These are phyloP conservation scores for Serendipita sp. DNA, from an alignment of 1,284 basidiomycete species.

Conservation along the genomic window DNA sequence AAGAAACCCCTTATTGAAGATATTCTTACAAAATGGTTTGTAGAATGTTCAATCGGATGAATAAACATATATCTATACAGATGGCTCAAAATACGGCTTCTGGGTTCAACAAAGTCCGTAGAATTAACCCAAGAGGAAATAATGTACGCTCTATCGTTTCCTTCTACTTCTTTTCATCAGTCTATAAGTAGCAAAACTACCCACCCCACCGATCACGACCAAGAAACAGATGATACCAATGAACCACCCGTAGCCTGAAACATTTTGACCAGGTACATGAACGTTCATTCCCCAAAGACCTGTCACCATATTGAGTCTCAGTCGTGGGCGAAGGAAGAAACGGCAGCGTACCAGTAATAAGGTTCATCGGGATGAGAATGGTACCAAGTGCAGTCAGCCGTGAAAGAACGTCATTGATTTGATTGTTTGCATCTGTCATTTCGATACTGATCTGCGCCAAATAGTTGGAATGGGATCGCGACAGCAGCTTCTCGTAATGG, in stretches of 20 bases:
- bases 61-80: too few species aligned
- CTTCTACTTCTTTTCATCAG: conserved; percentile 40
- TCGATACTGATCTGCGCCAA: conserved; percentile 96
- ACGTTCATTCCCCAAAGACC: conserved; percentile 87
- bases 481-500: conserved; percentile 98
- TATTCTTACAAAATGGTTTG: too few species aligned
- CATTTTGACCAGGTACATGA: conserved; percentile 74
- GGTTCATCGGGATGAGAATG: conserved; percentile 91
- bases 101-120: neutral
- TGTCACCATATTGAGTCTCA: conserved; percentile 20
- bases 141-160: neutral
- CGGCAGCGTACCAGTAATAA: conserved; percentile 62
- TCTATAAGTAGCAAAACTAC: conserved; percentile 70
- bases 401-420: conserved; percentile 98
- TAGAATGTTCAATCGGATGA: too few species aligned
- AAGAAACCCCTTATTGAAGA: too few species aligned
- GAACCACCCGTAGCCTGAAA: conserved; percentile 64
- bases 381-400: conserved; percentile 98
- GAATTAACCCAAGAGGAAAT: neutral
- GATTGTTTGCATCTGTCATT: conserved; percentile 99
- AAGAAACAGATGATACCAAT: conserved; percentile 67
- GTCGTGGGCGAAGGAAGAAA: conserved; percentile 14
- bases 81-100: too few species aligned
- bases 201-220: conserved; percentile 62
- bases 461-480: conserved; percentile 98